Conservation (phyloP, 257 asterid species). For the Jacaranda copaia region DNA sequence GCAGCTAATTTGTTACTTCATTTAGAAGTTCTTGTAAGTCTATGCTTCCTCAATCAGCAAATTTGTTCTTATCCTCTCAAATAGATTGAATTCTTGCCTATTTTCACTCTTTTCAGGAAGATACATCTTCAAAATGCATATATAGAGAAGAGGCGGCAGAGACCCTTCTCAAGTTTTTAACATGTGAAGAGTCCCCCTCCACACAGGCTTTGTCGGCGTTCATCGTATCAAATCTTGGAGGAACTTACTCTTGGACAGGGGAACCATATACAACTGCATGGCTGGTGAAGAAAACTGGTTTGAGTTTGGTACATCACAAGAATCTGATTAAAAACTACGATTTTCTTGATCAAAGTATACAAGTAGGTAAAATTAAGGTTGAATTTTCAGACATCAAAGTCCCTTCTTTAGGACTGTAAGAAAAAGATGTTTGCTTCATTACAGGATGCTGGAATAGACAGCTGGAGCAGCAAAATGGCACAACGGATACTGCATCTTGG, state of each 20-base stretch:
- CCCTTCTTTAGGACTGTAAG: not conserved
- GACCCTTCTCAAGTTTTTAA: constrained; percentile 60
- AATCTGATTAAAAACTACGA: constrained; percentile 75
- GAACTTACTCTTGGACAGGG: constrained; percentile 89
- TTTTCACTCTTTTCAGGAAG: constrained; percentile 65
- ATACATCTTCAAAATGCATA: constrained; percentile 47
- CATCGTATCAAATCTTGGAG: constrained; percentile 82
- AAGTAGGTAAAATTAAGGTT: constrained; percentile 45
- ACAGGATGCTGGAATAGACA: constrained; percentile 73
- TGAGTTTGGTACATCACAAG: constrained; percentile 63
- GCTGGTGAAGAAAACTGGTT: constrained; percentile 79
- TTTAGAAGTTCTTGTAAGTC: constrained; percentile 72
- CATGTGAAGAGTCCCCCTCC: constrained; percentile 54
- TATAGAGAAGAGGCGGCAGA: constrained; percentile 70
- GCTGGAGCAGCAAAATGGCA: constrained; percentile 80
- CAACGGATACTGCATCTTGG: constrained; percentile 61
- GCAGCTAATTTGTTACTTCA: constrained; percentile 91
- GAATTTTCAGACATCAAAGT: not conserved
- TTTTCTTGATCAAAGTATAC: constrained; percentile 71
- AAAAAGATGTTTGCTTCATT: constrained; percentile 18
- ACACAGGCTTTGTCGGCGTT: constrained; percentile 66
- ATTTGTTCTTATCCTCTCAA: not conserved
- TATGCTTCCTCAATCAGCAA: too few relatives aligned
- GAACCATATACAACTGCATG: constrained; percentile 83
- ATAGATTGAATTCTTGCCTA: constrained; percentile 1